Evolutionary conservation across 495 filamentous ascomycete species (phyloP), one percentile per base, ranked within the genome.

Genomic region (Chaetomium cochliodes): DNA sequence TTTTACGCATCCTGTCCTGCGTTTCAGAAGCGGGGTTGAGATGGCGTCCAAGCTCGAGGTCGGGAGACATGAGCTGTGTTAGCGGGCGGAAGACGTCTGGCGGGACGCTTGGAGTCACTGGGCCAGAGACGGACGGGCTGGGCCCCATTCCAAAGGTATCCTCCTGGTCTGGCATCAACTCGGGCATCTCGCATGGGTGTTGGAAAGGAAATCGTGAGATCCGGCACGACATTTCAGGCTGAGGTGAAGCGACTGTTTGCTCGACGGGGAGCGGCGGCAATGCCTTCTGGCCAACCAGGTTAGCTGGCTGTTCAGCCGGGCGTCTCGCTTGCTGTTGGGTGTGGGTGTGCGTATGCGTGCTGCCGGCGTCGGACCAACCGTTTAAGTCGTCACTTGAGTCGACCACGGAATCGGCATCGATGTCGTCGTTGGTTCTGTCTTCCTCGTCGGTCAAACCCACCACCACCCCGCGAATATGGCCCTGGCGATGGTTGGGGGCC

Each of bases 401-500:
- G 7, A 44, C 13, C 16, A 55, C 57, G 8, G 64, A 70, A 46
- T 69, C 67, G 60, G 67, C 63, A 30, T 73, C 69, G 44, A 69
- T 68, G 47, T 69, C 67, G 58, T 56, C 47, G 20, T 61, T n/a
- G n/a, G 33, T 2, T 33, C 41, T 49, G 55, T 41, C 37, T 3
- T 59, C 59, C 15, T 67, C 54, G 18, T 71, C 67, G 51, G 65
- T 64, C 42, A 52, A 68, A n/a, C 68, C 33, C 37, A 69, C 67
- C 51, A 70, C 20, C 5, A 50, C 20, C n/a, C 56, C 67, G 13
- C 53, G 63, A 30, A 73, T 65, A 49, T 71, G 66, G 7, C 63
- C 59, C 18, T 54, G 58, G 20, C 54, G 58, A 25, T 53, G 52
- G 28, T 20, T 53, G 20, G 59, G 39, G 18, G 12, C 23, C 8